These are phyloP conservation scores for Claviceps quebecensis DNA, from an alignment of 2,329 filamentous ascomycete genomes.

Conservation along the genomic window DNA sequence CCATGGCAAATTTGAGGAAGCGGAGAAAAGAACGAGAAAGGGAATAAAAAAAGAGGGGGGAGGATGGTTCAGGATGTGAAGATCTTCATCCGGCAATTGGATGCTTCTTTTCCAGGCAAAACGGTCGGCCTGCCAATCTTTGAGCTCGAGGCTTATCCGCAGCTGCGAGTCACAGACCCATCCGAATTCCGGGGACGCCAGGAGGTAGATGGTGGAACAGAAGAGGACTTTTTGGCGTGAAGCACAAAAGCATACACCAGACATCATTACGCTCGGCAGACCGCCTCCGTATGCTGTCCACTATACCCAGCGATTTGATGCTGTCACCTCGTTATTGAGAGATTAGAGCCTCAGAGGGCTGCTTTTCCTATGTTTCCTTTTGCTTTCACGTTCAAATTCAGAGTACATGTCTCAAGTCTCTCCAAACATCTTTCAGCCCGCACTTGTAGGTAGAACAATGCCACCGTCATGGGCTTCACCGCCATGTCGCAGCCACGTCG, in stretches of 20 bases:
- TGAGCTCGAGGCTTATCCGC: not conserved
- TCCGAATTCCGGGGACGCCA: not conserved
- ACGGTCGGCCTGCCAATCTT: not conserved
- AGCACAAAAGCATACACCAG: not conserved
- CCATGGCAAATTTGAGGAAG: not conserved
- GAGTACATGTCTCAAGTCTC: not conserved
- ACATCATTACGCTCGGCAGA: not conserved
- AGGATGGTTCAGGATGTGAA: no score
- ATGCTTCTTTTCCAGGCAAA: not conserved
- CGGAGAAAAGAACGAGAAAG: not conserved
- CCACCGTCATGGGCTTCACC: not conserved
- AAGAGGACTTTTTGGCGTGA: not conserved
- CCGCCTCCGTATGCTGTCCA: not conserved
- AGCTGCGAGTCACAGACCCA: not conserved
- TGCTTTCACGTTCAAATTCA: not conserved
- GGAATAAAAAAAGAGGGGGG: not conserved
- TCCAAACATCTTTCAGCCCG: not conserved
- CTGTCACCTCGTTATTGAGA: not conserved
- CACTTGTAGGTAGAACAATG: not conserved
- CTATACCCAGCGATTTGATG: not conserved
- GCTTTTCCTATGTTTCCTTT: not conserved
- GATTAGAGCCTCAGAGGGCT: not conserved
- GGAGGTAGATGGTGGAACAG: not conserved
- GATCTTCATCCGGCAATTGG: not conserved
- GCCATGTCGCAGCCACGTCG: not conserved